Evolutionary conservation across 805 yeast genomes (phyloP), one percentile per base, ranked within the genome.

Genomic region (Komagataella kurtzmanii): DNA sequence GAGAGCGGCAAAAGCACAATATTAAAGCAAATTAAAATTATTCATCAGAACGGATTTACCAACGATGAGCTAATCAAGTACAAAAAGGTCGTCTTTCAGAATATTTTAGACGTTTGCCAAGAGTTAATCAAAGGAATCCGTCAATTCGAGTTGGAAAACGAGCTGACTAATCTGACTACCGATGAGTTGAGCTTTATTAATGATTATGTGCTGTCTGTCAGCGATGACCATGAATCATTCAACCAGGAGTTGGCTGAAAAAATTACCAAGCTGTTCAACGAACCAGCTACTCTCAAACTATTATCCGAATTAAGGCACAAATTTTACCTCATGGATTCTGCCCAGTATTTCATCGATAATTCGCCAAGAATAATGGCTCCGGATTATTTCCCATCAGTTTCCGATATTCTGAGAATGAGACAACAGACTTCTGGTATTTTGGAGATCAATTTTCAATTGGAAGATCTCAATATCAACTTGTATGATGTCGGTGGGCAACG

Each of bases 401-500:
- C 81, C 44, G 97, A 90, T 67, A 81, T 89, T 30, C 72, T 90
- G 58, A 74, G 95, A 55, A 88, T 96, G 14, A 80, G 97, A 70
- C 85, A 88, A 63, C 90, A 88, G 68, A 90, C 97, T 0, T 85
- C 95, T 1, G 97, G 97, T 66, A 87, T 90, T 19, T 87, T 83
- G 59, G 97, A 89, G 63, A 81, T 88, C 53, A 74, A 77, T 53
- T 86, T 90, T 60, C 81, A 80, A 54, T 76, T 89, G 79, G 88
- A 85, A 47, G 81, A 80, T 24, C 63, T 82, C 45, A 75, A 76
- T 58, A 68, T 83, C 49, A 86, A 81, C 59, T 72, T 84, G 58
- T 81, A 72, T 61, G 97, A 90, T 65, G 97, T 90, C 49, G 97
- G 97, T 56, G 97, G 97, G 1, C 99, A 93, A 67, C 74, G 99